These are phyloP conservation scores for Recurvomyces mirabilis DNA, from an alignment of 495 filamentous ascomycete genomes.

Conservation along the genomic window DNA sequence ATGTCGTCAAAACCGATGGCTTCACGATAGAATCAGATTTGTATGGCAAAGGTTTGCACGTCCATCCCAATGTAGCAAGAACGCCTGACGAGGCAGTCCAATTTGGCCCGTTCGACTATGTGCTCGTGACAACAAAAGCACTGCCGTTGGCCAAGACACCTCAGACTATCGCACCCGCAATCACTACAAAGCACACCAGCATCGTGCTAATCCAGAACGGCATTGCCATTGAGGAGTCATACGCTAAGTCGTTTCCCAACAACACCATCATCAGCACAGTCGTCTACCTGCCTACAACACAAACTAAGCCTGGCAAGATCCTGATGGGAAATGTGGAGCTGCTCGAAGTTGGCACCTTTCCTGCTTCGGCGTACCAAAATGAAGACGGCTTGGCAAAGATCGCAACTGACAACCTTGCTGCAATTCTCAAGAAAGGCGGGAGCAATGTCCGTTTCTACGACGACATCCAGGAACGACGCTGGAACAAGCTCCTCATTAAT, in stretches of 20 bases:
- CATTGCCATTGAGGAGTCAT: conserved; percentile 42
- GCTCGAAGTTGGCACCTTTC: conserved; percentile 40
- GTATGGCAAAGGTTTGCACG: conserved; percentile 33
- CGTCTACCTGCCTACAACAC: conserved; percentile 40
- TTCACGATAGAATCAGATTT: conserved; percentile 39
- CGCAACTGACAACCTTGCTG: conserved; percentile 29
- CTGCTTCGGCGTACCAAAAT: conserved; percentile 22
- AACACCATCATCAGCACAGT: conserved; percentile 38
- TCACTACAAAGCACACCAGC: conserved; percentile 31
- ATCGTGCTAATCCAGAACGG: conserved; percentile 49
- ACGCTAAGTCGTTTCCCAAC: conserved; percentile 33
- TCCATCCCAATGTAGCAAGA: conserved; percentile 33
- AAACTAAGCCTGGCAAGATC: conserved; percentile 27
- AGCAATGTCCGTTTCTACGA: conserved; percentile 32
- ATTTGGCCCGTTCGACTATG: conserved; percentile 36
- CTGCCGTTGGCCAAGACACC: conserved; percentile 24
- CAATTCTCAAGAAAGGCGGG: conserved; percentile 31
- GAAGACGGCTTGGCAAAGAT: conserved; percentile 22
- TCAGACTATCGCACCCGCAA: conserved; percentile 33
- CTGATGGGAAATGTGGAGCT: conserved; percentile 27
- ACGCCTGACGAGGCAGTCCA: conserved; percentile 30
- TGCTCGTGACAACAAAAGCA: conserved; percentile 40
- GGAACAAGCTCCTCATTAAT: conserved; percentile 43
- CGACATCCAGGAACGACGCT: conserved; percentile 42
- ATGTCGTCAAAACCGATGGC: conserved; percentile 35